A percentile compares a stretch with the other conserved stretches of the same genome.
phyloP scores from a whole-genome alignment of 768 basidiomycete genomes.

The Hericium rajendrae region DNA sequence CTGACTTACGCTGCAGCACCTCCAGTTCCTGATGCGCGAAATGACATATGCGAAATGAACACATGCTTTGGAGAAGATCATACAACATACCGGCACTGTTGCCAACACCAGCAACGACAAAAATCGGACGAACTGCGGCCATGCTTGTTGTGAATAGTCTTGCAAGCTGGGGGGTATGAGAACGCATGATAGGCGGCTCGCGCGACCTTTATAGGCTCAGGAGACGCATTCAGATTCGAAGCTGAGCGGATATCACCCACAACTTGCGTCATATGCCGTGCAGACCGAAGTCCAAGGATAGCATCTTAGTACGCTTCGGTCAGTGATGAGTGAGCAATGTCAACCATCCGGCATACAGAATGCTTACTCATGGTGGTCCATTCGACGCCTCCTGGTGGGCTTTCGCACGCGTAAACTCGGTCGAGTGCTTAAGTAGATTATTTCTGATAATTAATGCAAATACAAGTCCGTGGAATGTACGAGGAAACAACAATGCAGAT shows the following conservation, averaged over 20 bases:
- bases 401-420: no score
- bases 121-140: constrained; percentile 24
- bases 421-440: no score
- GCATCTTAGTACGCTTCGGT: background rate
- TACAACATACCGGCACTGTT: constrained; percentile 26
- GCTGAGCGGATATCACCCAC: background rate
- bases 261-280: background rate
- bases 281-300: no score
- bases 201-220: background rate
- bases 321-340: background rate
- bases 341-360: no score
- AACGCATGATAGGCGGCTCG: background rate
- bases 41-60: background rate
- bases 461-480: no score
- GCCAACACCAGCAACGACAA: constrained; percentile 33
- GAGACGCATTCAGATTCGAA: background rate
- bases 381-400: no score
- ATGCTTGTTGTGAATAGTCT: background rate
- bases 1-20: constrained; percentile 28
- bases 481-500: no score
- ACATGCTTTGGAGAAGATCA: background rate
- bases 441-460: no score
- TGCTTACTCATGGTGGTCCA: no score
- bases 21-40: constrained; percentile 24
- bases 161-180: background rate